Evolutionary conservation across 352 stramenopile species (phyloP).

Genomic region (Blastocystis sp.): DNA sequence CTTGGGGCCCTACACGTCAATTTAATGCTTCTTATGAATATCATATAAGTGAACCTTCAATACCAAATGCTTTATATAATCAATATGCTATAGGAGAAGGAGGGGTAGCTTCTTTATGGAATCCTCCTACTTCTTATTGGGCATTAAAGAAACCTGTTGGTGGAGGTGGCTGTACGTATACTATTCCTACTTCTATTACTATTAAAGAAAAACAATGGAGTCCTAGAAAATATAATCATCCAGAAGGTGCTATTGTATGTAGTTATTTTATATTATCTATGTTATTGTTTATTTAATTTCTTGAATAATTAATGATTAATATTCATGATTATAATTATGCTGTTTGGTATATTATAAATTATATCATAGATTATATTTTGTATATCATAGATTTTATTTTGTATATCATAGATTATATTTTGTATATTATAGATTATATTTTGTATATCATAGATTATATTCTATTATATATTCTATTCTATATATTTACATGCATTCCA

Average conservation of each 20-base stretch:
- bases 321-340: too few relatives aligned
- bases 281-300: too few relatives aligned
- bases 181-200: slow-evolving; percentile 25
- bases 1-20: slow-evolving; percentile 2
- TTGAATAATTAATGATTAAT: too few relatives aligned
- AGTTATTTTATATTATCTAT: too few relatives aligned
- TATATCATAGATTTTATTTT: too few relatives aligned
- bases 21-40: slow-evolving; percentile 23
- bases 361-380: too few relatives aligned
- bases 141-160: slow-evolving; percentile 35
- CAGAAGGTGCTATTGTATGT: slow-evolving; percentile 14
- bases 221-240: slow-evolving; percentile 2
- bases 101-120: slow-evolving; percentile 26
- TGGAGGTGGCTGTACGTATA: slow-evolving; percentile 37
- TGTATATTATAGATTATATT: too few relatives aligned
- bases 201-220: neutral
- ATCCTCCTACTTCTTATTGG: slow-evolving; percentile 39
- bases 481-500: slow-evolving; percentile 36
- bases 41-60: slow-evolving; percentile 19
- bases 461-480: too few relatives aligned
- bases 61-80: slow-evolving; percentile 18
- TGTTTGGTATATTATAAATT: too few relatives aligned
- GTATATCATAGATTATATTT: too few relatives aligned
- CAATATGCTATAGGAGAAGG: slow-evolving; percentile 37
- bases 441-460: too few relatives aligned